Base-by-base conservation (phyloP, 345 rosid species). In the Gossypium longicalyx region DNA sequence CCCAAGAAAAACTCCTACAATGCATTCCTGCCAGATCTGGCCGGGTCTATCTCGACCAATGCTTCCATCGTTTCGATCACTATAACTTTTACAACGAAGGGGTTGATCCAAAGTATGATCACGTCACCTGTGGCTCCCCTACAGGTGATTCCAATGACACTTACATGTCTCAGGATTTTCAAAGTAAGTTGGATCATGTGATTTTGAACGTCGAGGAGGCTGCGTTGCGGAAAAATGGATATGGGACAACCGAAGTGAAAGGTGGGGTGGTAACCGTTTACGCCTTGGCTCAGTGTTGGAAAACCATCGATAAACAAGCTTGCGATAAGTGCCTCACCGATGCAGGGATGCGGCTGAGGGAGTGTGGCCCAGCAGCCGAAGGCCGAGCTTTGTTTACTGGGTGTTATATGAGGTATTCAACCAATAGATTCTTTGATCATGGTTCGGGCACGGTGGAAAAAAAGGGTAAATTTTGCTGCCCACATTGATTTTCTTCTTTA, bases 211-310 rank as follows among this genome's bases (percentile, higher is more conserved):
- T 81, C 62, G 77, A 72, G 3, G 45, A 44, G 8, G 61, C 70
- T 44, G 86, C 89, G 6, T 59, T 73, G 72, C 62, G n/a, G 48
- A 74, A 44, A 34, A 66, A 75, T 16, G 79, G 85, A 2, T 83
- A 74, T 12, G 87, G 77, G 0, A 75, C 17, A 1, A 73, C 25
- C 41, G 80, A 75, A 29, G 72, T 70, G 58, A 51, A 59, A 23
- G 86, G 84, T 3, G 80, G 76, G 15, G 57, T 59, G 43, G 43
- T 72, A 2, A 59, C 67, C 16, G 23, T 82, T 44, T 82, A 84
- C 22, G 87, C 86, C 0, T 76, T 84, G 82, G 87, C 82, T 7
- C 87, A 84, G 79, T 86, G 90, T 61, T 89, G 93, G 93, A 75
- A 75, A 4, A 81, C 77, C 9, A 59, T 83, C 0, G 78, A 51